Evolutionary conservation across 1,284 basidiomycete genomes (phyloP), one percentile per base, ranked within the genome.

Genomic region (Fistulinella cinereoalba): DNA sequence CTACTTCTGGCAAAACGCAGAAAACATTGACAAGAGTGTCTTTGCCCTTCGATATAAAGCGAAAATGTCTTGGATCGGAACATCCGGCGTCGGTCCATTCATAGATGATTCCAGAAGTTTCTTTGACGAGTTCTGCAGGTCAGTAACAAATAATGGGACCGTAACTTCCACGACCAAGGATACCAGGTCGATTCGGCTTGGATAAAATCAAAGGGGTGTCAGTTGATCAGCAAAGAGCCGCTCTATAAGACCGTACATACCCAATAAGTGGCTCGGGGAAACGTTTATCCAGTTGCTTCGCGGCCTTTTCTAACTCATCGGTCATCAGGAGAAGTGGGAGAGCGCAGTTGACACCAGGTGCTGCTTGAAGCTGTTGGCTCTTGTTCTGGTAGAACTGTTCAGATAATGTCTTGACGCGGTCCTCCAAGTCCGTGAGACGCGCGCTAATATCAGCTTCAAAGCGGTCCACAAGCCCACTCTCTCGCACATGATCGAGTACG

Each of bases 21-120:
- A 65, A 61, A 85, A 84, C 87, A 97, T 90, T 18, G 79, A 79
- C 43, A 89, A 55, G 9, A 97, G 64, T 3, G 77, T 77, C 61
- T 83, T 87, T 37, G 84, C 79, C 56, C 88, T 77, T 48, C 86
- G 76, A 61, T 95, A 97, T 11, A 98, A 72, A 0, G 81, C 76
- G 55, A 97, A 93, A 23, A 96, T 83, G 62, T 98, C 93, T 52
- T 92, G 88, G 43, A 95, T 88, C 3, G 85, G 86, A 3, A 90
- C 80, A 49, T 86, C 85, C 1, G 85, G 84, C 10, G 80, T 87
- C 1, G 85, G 85, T 3, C 81, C 85, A 61, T 83, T 88, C 79
- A 83, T 85, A 7, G 87, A 88, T 12, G 83, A 83, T 57, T 89
- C 86, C 50, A 85, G 81, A 8, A 92, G 68, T 6, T 79, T 77